Evolutionary conservation across 441 rosid genomes (phyloP).

Genomic region (Populus tomentosa): DNA sequence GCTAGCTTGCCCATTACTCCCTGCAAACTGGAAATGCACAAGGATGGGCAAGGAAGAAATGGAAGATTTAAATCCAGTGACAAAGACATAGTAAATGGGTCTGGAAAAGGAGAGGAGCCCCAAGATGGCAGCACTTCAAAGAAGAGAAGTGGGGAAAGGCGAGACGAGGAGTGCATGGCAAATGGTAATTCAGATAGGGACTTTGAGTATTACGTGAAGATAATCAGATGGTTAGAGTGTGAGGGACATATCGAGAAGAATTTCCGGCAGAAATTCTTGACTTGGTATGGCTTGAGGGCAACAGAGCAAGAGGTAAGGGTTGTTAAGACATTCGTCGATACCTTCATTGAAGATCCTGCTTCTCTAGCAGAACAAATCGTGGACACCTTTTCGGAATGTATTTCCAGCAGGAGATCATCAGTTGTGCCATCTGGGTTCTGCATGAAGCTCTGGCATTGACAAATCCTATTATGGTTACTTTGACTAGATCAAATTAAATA

Average conservation of each 20-base stretch:
- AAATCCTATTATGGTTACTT: background rate
- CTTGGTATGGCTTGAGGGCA: conserved; percentile 95
- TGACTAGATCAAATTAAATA: conserved; percentile 8
- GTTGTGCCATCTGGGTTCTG: conserved; percentile 69
- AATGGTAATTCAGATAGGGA: conserved; percentile 50
- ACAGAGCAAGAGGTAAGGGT: conserved; percentile 64
- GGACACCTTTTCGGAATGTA: conserved; percentile 76
- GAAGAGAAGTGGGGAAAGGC: conserved; percentile 43
- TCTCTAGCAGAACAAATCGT: conserved; percentile 90
- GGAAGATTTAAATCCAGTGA: conserved; percentile 42
- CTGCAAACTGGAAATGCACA: conserved; percentile 58
- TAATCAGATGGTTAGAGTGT: conserved; percentile 72
- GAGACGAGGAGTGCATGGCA: conserved; percentile 40
- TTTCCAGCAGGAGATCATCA: conserved; percentile 49
- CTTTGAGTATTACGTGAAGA: conserved; percentile 74
- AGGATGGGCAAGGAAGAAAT: conserved; percentile 46
- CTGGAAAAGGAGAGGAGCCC: conserved; percentile 43
- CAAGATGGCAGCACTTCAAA: conserved; percentile 57
- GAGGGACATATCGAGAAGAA: conserved; percentile 84
- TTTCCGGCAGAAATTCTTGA: conserved; percentile 88
- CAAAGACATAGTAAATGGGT: conserved; percentile 47
- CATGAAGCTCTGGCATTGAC: conserved; percentile 96
- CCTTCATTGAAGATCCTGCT: conserved; percentile 64
- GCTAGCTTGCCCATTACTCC: conserved; percentile 77
- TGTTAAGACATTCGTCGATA: conserved; percentile 77